Conservation (phyloP, 495 filamentous ascomycete genomes). For the Aspergillus saccharolyticus region DNA sequence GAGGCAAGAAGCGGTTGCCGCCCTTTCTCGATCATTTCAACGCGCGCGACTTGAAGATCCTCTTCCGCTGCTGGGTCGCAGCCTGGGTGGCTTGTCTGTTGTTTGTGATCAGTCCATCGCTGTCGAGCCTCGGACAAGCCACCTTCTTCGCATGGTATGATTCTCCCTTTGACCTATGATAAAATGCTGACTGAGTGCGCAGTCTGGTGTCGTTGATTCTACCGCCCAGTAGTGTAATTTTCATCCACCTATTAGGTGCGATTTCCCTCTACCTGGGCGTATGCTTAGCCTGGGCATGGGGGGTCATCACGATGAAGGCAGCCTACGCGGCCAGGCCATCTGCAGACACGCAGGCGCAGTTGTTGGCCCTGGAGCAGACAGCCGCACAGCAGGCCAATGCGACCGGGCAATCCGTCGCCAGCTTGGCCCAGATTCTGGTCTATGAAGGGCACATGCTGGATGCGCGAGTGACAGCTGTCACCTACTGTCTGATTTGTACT, state of each 20-base stretch:
- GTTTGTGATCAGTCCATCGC: conserved; percentile 35
- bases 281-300: conserved; percentile 39
- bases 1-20: conserved; percentile 18
- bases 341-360: conserved; percentile 30
- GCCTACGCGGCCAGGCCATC: conserved; percentile 33
- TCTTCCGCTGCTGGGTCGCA: conserved; percentile 40
- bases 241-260: conserved; percentile 32
- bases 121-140: conserved; percentile 21
- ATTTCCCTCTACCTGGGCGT: conserved; percentile 35
- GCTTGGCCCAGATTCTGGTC: conserved; percentile 23
- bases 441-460: conserved; percentile 40
- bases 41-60: conserved; percentile 39
- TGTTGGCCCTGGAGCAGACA: conserved; percentile 28
- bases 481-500: conserved; percentile 30
- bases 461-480: conserved; percentile 33
- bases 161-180: background rate
- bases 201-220: conserved; percentile 35
- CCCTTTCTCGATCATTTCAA: conserved; percentile 42
- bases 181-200: background rate
- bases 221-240: conserved; percentile 35
- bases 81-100: conserved; percentile 40
- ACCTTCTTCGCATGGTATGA: conserved; percentile 24
- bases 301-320: conserved; percentile 39
- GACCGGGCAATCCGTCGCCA: conserved; percentile 23
- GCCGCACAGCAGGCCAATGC: conserved; percentile 30